Conservation (phyloP, 2,329 filamentous ascomycete species). For the Blastomyces gilchristii region DNA sequence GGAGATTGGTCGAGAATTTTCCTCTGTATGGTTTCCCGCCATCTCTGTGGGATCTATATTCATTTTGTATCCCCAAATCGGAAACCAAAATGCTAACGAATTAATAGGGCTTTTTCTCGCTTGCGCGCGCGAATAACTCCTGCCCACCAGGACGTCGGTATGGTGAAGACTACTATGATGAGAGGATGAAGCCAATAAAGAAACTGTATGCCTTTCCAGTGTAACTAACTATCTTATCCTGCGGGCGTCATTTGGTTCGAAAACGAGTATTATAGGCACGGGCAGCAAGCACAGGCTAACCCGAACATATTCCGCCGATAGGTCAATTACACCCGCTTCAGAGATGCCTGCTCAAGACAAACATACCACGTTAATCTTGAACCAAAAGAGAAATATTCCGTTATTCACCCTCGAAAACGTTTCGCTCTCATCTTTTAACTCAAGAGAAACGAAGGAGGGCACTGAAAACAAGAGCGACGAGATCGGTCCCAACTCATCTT, state of each 20-base stretch:
- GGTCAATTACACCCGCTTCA: neutral
- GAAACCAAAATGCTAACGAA: neutral
- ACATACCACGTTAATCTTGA: neutral
- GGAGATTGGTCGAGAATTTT: constrained; percentile 29
- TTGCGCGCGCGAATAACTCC: constrained; percentile 41
- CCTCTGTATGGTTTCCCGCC: constrained; percentile 26
- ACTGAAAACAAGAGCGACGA: neutral
- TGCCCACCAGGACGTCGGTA: constrained; percentile 37
- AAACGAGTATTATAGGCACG: neutral
- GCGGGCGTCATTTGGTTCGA: neutral
- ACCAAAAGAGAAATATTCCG: neutral
- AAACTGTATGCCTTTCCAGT: constrained; percentile 25
- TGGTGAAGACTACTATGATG: constrained; percentile 42
- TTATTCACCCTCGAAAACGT: neutral
- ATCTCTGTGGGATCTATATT: neutral
- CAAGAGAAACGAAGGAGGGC: neutral
- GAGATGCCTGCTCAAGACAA: neutral
- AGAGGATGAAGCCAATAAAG: constrained; percentile 40
- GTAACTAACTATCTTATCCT: neutral
- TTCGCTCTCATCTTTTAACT: neutral
- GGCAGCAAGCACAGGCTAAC: neutral
- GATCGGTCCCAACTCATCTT: neutral
- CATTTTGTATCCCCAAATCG: neutral
- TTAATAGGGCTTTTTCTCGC: constrained; percentile 37
- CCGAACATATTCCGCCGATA: neutral